Conservation (phyloP, 352 stramenopile genomes). For the Phytophthora sojae region DNA sequence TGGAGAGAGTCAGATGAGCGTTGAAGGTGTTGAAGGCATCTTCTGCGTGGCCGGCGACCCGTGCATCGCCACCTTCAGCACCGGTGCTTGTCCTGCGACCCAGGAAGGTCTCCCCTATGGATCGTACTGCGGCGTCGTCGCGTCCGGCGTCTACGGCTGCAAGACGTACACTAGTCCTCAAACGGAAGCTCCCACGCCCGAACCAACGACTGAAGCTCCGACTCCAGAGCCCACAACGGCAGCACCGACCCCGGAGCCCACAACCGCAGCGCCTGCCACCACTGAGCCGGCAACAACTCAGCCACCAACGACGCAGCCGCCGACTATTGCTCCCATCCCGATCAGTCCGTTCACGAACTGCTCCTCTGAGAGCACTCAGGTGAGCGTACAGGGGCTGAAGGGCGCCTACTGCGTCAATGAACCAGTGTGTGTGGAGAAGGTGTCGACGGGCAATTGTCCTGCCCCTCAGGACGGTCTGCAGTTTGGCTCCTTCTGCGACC, state of each 20-base stretch:
- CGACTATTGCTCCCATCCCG: slow-evolving; percentile 10
- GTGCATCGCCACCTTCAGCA: slow-evolving; percentile 38
- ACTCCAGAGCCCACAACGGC: slow-evolving; percentile 4
- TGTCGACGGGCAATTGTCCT: slow-evolving; percentile 47
- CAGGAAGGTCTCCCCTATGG: slow-evolving; percentile 39
- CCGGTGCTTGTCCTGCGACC: slow-evolving; percentile 27
- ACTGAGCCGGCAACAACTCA: slow-evolving; percentile 6
- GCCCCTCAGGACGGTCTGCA: slow-evolving; percentile 42
- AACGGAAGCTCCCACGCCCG: slow-evolving; percentile 4
- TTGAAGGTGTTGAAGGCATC: slow-evolving; percentile 39
- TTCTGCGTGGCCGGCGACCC: slow-evolving; percentile 37
- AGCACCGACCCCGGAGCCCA: not conserved
- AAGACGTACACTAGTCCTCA: slow-evolving; percentile 22
- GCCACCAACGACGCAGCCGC: slow-evolving; percentile 2
- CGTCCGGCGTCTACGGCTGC: slow-evolving; percentile 47
- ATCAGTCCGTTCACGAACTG: slow-evolving; percentile 16
- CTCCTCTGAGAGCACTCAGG: slow-evolving; percentile 10
- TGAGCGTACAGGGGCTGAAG: slow-evolving; percentile 51
- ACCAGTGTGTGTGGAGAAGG: slow-evolving; percentile 38
- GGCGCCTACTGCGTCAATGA: slow-evolving; percentile 53
- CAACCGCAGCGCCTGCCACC: slow-evolving; percentile 8
- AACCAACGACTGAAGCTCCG: not conserved
- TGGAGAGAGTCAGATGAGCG: slow-evolving; percentile 42
- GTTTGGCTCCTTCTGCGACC: slow-evolving; percentile 52
- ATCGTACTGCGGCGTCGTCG: slow-evolving; percentile 48